Conservation (phyloP, 2,329 filamentous ascomycete species). For the Paramyrothecium roridum region DNA sequence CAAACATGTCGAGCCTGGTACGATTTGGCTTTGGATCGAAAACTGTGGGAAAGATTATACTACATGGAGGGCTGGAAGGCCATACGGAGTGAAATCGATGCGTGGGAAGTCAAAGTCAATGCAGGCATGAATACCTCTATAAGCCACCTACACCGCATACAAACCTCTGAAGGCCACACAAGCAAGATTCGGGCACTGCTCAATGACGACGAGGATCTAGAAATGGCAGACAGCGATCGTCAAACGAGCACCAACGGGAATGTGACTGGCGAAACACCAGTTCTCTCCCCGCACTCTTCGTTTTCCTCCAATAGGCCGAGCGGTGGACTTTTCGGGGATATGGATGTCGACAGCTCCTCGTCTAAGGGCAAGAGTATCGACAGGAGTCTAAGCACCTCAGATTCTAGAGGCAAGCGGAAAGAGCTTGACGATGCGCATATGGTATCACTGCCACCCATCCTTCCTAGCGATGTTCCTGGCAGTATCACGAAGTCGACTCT, state of each 20-base stretch:
- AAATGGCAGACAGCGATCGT: conserved; percentile 40
- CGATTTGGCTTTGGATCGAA: conserved; percentile 73
- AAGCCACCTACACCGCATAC: conserved; percentile 38
- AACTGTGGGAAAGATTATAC: conserved; percentile 84
- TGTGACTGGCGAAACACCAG: conserved; percentile 23
- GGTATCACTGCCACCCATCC: conserved; percentile 23
- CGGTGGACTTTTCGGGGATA: conserved; percentile 20
- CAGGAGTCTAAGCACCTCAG: conserved; percentile 20
- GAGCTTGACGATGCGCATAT: conserved; percentile 29
- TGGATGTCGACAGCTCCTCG: conserved; percentile 22
- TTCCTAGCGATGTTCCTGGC: conserved; percentile 21
- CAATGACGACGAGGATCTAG: conserved; percentile 45
- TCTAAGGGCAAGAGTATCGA: conserved; percentile 25
- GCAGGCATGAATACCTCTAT: conserved; percentile 34
- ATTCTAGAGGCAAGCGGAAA: conserved; percentile 31
- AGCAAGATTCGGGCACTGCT: conserved; percentile 54
- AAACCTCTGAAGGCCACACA: conserved; percentile 46
- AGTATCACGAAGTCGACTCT: conserved; percentile 40
- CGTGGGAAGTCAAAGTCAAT: conserved; percentile 62
- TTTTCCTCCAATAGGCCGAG: conserved; percentile 23
- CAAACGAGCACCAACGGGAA: conserved; percentile 17
- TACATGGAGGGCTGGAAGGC: conserved; percentile 82
- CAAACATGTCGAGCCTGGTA: conserved; percentile 81
- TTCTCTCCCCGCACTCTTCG: conserved; percentile 28
- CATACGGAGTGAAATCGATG: conserved; percentile 60